phyloP scores from a whole-genome alignment of 1,284 basidiomycete species.

The Laetiporus sulphureus region DNA sequence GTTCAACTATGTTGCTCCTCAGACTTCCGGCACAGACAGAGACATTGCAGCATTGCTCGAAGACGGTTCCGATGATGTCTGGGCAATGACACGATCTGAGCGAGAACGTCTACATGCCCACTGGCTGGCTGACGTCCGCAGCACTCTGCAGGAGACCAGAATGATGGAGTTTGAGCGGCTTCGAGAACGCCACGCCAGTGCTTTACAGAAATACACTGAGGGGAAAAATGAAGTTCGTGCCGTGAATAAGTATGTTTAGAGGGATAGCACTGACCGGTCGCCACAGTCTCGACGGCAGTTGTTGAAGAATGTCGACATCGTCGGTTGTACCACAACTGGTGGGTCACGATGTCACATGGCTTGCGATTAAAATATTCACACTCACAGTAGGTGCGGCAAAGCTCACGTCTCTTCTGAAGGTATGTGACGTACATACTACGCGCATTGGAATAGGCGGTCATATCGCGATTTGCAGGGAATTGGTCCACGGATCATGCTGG shows the following conservation, averaged over 20 bases:
- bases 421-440: conserved; percentile 17
- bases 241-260: neutral
- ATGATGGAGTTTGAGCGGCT: conserved; percentile 32
- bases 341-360: neutral
- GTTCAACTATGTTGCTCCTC: conserved; percentile 20
- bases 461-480: conserved; percentile 23
- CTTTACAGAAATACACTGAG: conserved; percentile 26
- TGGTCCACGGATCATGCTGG: conserved; percentile 25
- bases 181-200: conserved; percentile 24
- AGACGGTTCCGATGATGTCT: conserved; percentile 11
- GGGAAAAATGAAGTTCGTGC: conserved; percentile 29
- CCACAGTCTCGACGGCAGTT: conserved; percentile 33
- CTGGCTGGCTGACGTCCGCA: conserved; percentile 19
- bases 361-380: neutral
- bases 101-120: conserved; percentile 15
- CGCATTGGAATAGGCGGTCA: neutral
- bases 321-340: conserved; percentile 70
- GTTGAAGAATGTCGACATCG: conserved; percentile 46
- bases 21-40: conserved; percentile 10
- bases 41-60: conserved; percentile 12
- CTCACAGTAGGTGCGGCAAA: conserved; percentile 54
- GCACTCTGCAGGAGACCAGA: conserved; percentile 25
- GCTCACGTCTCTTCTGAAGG: conserved; percentile 49
- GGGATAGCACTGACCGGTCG: neutral
- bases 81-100: conserved; percentile 22